Conservation (phyloP, 1,139 yeast genomes). For the Pichia sp. region DNA sequence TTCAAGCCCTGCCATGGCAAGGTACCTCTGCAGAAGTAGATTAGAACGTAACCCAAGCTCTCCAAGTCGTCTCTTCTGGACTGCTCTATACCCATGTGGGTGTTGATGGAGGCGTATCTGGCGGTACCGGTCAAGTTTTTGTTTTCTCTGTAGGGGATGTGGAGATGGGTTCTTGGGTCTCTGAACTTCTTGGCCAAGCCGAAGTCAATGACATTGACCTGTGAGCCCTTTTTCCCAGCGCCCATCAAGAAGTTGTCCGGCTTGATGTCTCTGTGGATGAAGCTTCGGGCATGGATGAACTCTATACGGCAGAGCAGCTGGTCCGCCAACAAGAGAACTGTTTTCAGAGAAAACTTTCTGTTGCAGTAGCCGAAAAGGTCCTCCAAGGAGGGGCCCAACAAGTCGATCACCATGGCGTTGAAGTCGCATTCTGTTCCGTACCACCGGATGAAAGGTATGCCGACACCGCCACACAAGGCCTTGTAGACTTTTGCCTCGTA, state of each 20-base stretch:
- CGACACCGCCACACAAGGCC: slow-evolving; percentile 94
- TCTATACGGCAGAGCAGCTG: slow-evolving; percentile 93
- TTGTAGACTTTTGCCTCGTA: slow-evolving; percentile 95
- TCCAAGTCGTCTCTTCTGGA: slow-evolving; percentile 95
- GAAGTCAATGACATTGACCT: slow-evolving; percentile 93
- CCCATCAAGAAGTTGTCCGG: slow-evolving; percentile 98
- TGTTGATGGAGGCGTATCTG: slow-evolving; percentile 90
- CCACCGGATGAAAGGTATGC: slow-evolving; percentile 96
- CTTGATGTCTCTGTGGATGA: slow-evolving; percentile 85
- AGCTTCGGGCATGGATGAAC: slow-evolving; percentile 91
- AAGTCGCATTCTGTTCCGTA: slow-evolving; percentile 95
- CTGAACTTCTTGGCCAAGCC: slow-evolving; percentile 95
- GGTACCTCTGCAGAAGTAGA: slow-evolving; percentile 91
- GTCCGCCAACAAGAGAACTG: slow-evolving; percentile 88
- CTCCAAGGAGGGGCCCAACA: slow-evolving; percentile 91
- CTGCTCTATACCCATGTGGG: slow-evolving; percentile 96
- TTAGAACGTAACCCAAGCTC: slow-evolving; percentile 89
- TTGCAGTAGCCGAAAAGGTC: slow-evolving; percentile 95
- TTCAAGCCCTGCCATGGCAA: slow-evolving; percentile 98
- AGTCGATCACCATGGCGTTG: slow-evolving; percentile 94
- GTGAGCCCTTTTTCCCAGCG: slow-evolving; percentile 90
- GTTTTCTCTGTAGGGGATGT: slow-evolving; percentile 93
- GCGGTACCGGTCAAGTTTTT: slow-evolving; percentile 97
- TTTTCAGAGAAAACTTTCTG: slow-evolving; percentile 87
- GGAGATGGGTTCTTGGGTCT: slow-evolving; percentile 93